Conservation (phyloP, 208 protist species). For the Trypanosoma brucei region DNA sequence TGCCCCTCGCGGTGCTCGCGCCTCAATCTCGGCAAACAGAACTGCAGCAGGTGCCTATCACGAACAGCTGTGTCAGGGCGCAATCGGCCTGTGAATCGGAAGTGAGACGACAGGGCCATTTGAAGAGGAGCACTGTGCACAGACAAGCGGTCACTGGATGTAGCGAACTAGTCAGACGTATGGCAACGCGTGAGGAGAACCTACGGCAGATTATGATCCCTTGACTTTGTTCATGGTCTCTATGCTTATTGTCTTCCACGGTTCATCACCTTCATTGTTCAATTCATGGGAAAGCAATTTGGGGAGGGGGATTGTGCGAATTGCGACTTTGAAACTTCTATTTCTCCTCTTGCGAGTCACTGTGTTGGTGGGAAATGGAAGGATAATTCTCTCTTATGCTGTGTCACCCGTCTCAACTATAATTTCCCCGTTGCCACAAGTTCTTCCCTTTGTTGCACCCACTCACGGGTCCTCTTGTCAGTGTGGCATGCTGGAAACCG, state of each 20-base stretch:
- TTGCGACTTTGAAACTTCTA: too few species aligned
- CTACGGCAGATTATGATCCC: slow-evolving; percentile 59
- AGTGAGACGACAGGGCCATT: not conserved
- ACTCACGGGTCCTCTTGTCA: too few species aligned
- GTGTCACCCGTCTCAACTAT: too few species aligned
- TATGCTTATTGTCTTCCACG: not conserved
- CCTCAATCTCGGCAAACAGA: slow-evolving; percentile 8
- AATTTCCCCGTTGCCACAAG: too few species aligned
- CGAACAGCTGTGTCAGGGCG: not conserved
- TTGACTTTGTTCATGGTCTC: slow-evolving; percentile 1
- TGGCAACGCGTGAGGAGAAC: slow-evolving; percentile 73
- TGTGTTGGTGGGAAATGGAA: too few species aligned
- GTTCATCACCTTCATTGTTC: not conserved
- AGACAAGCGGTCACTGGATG: slow-evolving; percentile 46
- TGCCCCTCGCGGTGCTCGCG: slow-evolving; percentile 7
- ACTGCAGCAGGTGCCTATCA: slow-evolving; percentile 9
- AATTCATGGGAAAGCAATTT: too few species aligned
- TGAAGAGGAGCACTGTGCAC: slow-evolving; percentile 26
- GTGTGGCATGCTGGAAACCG: too few species aligned
- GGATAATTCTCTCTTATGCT: too few species aligned
- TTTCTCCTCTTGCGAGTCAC: too few species aligned
- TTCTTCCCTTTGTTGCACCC: too few species aligned
- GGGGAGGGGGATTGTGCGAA: too few species aligned
- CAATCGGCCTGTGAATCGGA: not conserved
- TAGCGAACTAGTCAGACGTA: slow-evolving; percentile 50